Conservation (phyloP, 352 stramenopile species). For the Phytophthora fragariaefolia region DNA sequence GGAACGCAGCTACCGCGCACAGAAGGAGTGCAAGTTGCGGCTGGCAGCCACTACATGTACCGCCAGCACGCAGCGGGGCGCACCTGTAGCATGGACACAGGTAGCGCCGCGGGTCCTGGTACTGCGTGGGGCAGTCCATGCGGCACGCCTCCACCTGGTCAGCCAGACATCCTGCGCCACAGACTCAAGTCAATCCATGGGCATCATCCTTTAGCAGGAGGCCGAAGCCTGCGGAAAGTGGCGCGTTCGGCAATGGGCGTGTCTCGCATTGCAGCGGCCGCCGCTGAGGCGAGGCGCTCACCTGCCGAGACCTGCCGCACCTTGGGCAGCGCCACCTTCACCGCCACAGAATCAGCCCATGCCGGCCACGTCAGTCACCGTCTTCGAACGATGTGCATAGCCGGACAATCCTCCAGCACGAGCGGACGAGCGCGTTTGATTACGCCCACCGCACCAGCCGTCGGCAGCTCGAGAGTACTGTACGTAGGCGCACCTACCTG, state of each 20-base stretch:
- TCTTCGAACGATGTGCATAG: slow-evolving; percentile 11
- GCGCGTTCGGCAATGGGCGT: slow-evolving; percentile 15
- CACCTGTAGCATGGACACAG: slow-evolving; percentile 82
- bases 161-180: slow-evolving; percentile 48
- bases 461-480: too few species aligned
- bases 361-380: slow-evolving; percentile 22
- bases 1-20: slow-evolving; percentile 1
- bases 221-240: not conserved
- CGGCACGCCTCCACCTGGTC: slow-evolving; percentile 59
- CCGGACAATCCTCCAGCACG: not conserved
- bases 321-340: slow-evolving; percentile 34
- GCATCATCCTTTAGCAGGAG: too few species aligned
- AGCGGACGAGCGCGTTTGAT: slow-evolving; percentile 20
- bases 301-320: slow-evolving; percentile 26
- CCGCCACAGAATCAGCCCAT: slow-evolving; percentile 19
- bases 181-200: slow-evolving; percentile 3
- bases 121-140: slow-evolving; percentile 57
- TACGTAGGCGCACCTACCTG: slow-evolving; percentile 25
- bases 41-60: not conserved
- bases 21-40: slow-evolving; percentile 6
- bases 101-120: slow-evolving; percentile 60
- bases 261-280: slow-evolving; percentile 6
- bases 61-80: not conserved
- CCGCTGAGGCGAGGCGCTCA: slow-evolving; percentile 22
- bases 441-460: slow-evolving; percentile 19